A percentile compares a stretch with the other conserved stretches of the same genome.
Conservation (phyloP, 2,329 filamentous ascomycete species). For the Lojkania enalia region DNA sequence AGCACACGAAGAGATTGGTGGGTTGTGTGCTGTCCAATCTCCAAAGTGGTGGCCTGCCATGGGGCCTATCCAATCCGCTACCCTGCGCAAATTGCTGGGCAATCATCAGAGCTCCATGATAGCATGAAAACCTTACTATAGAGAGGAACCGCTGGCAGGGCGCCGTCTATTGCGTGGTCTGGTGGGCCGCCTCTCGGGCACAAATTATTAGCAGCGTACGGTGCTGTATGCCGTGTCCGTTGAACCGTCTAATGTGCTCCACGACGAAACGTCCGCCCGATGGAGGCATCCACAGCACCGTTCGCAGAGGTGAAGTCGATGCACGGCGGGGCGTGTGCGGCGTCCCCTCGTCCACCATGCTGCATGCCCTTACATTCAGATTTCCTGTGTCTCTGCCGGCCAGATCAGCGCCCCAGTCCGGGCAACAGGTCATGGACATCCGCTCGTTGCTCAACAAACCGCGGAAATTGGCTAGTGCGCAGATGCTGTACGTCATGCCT, state of each 20-base stretch:
- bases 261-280: not conserved
- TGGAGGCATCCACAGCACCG: not conserved
- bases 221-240: slow-evolving; percentile 6
- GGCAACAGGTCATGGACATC: slow-evolving; percentile 17
- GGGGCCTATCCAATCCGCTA: slow-evolving; percentile 14
- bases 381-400: slow-evolving; percentile 4
- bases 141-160: not conserved
- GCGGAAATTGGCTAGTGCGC: slow-evolving; percentile 15
- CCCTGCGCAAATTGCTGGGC: slow-evolving; percentile 6
- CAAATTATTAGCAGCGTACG: not conserved
- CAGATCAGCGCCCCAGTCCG: slow-evolving; percentile 13
- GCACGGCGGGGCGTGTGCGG: not conserved
- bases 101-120: slow-evolving; percentile 1
- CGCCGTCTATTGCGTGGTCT: slow-evolving; percentile 4
- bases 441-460: slow-evolving; percentile 19
- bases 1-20: slow-evolving; percentile 14
- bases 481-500: slow-evolving; percentile 27
- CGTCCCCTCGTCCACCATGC: no score
- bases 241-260: not conserved
- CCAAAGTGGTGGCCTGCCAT: no score
- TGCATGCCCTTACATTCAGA: slow-evolving; percentile 2
- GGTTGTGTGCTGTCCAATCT: not conserved
- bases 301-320: not conserved
- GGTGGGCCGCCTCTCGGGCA: slow-evolving; percentile 5
- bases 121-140: slow-evolving; percentile 16